These are phyloP conservation scores for Castanea sativa DNA, from an alignment of 306 rosid genomes.

Conservation along the genomic window DNA sequence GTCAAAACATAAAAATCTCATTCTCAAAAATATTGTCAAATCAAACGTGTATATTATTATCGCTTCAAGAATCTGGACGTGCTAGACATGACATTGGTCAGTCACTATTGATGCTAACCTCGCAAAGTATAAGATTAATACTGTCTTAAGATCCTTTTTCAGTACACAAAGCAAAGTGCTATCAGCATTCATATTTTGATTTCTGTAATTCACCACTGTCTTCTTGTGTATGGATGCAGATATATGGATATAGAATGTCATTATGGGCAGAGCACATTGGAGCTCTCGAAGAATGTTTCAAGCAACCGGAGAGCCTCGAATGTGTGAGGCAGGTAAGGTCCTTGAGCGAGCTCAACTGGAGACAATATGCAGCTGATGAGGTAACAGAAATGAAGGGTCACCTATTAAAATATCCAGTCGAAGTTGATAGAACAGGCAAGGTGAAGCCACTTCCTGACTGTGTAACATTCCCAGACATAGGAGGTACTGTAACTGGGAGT, in stretches of 20 bases:
- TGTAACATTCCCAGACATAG: constrained; percentile 74
- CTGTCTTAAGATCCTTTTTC: too few species aligned
- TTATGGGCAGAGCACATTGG: constrained; percentile 85
- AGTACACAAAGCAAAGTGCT: too few species aligned
- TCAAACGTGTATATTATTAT: too few species aligned
- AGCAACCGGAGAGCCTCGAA: constrained; percentile 68
- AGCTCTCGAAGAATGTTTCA: constrained; percentile 47
- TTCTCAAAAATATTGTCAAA: too few species aligned
- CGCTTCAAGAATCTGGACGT: too few species aligned
- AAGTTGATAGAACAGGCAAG: constrained; percentile 66
- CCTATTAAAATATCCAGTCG: constrained; percentile 66
- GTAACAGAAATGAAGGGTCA: constrained; percentile 74
- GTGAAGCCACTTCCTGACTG: constrained; percentile 53
- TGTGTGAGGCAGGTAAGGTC: constrained; percentile 54
- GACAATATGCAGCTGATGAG: constrained; percentile 57
- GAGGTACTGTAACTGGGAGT: constrained; percentile 73
- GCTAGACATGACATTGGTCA: too few species aligned
- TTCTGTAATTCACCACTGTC: too few species aligned
- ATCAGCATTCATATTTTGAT: too few species aligned
- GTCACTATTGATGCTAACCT: too few species aligned
- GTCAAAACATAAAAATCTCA: too few species aligned
- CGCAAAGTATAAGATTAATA: too few species aligned
- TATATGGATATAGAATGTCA: constrained; percentile 84
- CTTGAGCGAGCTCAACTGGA: constrained; percentile 75
- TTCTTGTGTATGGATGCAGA: constrained; percentile 32